Evolutionary conservation across 768 basidiomycete genomes (phyloP), one percentile per base, ranked within the genome.

Genomic region (Tulasnella sp.): DNA sequence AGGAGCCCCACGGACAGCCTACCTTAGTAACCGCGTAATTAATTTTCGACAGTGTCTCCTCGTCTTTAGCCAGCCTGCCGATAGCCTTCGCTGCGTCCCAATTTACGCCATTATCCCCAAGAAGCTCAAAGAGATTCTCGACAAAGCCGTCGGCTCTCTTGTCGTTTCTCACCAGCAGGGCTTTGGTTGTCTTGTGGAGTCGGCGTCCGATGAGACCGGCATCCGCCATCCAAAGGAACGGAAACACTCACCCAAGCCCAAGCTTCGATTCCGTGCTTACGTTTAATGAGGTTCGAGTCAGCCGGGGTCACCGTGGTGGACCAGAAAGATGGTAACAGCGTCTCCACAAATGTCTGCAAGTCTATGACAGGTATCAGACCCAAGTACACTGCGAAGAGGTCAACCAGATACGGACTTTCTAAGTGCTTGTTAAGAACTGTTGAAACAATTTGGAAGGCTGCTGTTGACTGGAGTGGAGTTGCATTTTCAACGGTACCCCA

Each of bases 11-110:
- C 81, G 12, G 54, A 45, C 38, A 19, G 79, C 85, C 75, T 76
- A 94, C 97, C 86, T 91, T 91, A 49, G 94, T 85, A 17, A 92
- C 86, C 1, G 93, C 89, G 82, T 90, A 87, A 80, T 97, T 92
- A 71, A 85, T 85, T 83, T 94, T 98, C 12, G 89, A 91, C 79
- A 97, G 82, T 34, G 91, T 83, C 11, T 83, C 81, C 79, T 94
- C 93, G 0, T 85, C 86, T 7, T 89, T 87, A 15, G 83, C 83
- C 45, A 96, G 84, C 67, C 88, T 84, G 0, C 94, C 93, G 49
- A 98, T 82, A 0, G 89, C 89, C 77, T 87, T 89, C 0, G 94
- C 96, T 17, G 92, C 95, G 70, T 89, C 87, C 86, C 89, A 89
- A 19, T 87, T 87, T 52, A 97, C 84, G 0, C 81, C 81, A 69